Base-by-base conservation (phyloP, 495 filamentous ascomycete genomes). In the Glutinoglossum americanum region DNA sequence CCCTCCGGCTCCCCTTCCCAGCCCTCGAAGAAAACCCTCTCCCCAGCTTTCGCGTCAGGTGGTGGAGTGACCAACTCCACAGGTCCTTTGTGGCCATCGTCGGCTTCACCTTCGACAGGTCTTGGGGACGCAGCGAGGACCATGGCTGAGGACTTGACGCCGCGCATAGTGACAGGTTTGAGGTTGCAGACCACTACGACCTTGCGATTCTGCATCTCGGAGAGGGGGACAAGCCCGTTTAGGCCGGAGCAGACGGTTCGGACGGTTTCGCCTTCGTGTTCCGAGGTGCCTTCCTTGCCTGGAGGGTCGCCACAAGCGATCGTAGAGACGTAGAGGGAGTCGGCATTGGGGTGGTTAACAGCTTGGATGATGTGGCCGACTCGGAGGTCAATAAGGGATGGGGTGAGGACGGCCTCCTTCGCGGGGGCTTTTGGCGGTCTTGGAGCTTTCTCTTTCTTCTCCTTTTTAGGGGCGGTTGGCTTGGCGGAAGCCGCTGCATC, bases 91-190 rank as follows among this genome's bases (percentile, higher is more conserved):
- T 94, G 89, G 57, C 82, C 76, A 64, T 94, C 89, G 47, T 74
- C 84, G 61, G 80, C 84, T 27, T 87, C 90, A 64, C 89, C 85
- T 64, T 74, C 73, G 7, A 69, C 69, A 33, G 84, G 70, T 53
- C 78, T 72, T 13, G 90, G 92, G 13, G 89, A 96, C 17, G 92
- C 92, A 17, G 93, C 93, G 27, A 98, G 75, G 13, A 98, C 92
- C 93, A 98, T 96, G 58, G 92, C 92, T 37, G 74, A 78, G 51
- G 85, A 92, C 74, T 95, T 95, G 72, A 98, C 85, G 58, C 93
- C 90, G 39, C 93, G 82, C 92, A 98, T 97, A 64, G 90, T 96
- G 62, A 95, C 92, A 11, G 92, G 92, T 77, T 98, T 98, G 63
- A 98, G 75, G 69, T 98, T 98, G 74, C 87, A 93, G 25, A 98